Evolutionary conservation across 495 filamentous ascomycete species (phyloP), one percentile per base, ranked within the genome.

Genomic region (Aspergillus nidulans): DNA sequence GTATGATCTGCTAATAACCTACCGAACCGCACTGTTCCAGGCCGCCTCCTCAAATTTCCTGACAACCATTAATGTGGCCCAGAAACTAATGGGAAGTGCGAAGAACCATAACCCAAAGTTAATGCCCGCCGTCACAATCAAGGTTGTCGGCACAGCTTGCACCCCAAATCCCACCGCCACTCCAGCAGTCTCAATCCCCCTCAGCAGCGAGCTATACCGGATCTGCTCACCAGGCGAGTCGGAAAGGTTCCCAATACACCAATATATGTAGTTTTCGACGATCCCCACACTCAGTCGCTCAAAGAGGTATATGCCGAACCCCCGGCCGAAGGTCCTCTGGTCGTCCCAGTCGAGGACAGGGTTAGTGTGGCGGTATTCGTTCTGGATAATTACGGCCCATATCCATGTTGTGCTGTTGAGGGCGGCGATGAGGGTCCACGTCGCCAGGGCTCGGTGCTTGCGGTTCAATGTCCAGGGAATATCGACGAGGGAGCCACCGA

Each of bases 201-300:
- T 53, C 49, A 74, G 61, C 48, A 74, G 56, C 13, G 72, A 75
- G 42, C 68, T 72, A 49, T 73, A 75, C 24, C 73, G 59, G 55
- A 75, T 73, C 59, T 75, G 70, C 15, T 74, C 69, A 5, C 69
- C 70, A 0, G 70, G 71, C 6, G 69, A 72, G 34, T 75, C 70
- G 4, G 72, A 67, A 15, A 77, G 30, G 49, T 75, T 75, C 0
- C 72, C 63, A 39, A 77, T 75, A 34, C 71, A 75, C 72, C 69
- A 75, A 40, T 75, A 74, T 5, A 77, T 74, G 47, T 74, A 75
- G 52, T 77, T 77, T 48, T 76, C 71, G 1, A 75, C 69, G 60
- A 75, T 63, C 6, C 66, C 67, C 1, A 66, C 53, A 56, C 68
- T 72, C 19, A 75, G 59, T 2, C 67, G 58, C 34, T 73, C 68